Conservation (phyloP, 2,329 filamentous ascomycete species). For the Talaromyces sp. region DNA sequence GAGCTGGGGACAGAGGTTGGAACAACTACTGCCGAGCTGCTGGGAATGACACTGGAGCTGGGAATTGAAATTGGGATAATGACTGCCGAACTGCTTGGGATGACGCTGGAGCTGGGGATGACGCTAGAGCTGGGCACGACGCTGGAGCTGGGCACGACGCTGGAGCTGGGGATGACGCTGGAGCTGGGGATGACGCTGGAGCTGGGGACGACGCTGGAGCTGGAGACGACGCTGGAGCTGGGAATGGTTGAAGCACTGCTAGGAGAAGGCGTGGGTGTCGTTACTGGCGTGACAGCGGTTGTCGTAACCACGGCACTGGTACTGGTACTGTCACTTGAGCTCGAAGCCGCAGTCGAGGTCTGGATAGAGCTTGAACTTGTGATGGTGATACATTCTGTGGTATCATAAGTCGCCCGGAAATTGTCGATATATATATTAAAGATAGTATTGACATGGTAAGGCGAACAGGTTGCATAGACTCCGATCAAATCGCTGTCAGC, state of each 20-base stretch:
- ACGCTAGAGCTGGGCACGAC: neutral
- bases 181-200: neutral
- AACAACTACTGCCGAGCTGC: neutral
- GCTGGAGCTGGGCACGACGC: neutral
- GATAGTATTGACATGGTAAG: neutral
- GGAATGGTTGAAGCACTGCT: neutral
- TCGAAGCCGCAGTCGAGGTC: neutral
- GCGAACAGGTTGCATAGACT: neutral
- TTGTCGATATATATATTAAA: constrained; percentile 1
- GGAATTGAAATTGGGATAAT: neutral
- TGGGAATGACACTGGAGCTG: neutral
- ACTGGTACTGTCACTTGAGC: neutral
- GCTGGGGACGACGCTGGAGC: neutral
- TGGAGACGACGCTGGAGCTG: neutral
- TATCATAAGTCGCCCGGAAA: neutral
- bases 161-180: neutral
- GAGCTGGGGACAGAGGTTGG: neutral
- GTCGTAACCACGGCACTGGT: neutral
- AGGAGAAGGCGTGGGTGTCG: neutral
- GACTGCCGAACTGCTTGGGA: neutral
- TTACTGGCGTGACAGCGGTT: neutral
- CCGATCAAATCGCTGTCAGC: neutral
- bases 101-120: neutral
- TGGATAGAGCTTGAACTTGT: neutral
- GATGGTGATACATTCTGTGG: neutral